A percentile compares a stretch with the other conserved stretches of the same genome.
Evolutionary conservation across 148 eudicot genomes (phyloP).

Genomic region (Gaultheria prostrata): DNA sequence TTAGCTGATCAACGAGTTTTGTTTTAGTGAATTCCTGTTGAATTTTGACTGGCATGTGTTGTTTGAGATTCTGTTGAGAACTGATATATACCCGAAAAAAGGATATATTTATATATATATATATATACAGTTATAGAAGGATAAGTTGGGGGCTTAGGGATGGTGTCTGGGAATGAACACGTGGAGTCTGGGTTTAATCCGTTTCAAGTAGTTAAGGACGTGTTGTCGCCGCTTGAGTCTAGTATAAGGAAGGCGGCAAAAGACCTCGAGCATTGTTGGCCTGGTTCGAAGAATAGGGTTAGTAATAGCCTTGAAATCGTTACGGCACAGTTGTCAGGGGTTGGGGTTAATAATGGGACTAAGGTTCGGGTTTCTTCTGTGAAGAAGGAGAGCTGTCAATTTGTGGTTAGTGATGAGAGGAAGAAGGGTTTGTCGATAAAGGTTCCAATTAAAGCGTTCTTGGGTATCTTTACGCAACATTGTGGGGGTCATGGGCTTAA

Average conservation of each 20-base stretch:
- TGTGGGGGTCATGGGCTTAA: conserved; percentile 34
- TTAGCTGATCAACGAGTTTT: conserved; percentile 4
- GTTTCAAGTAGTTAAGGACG: conserved; percentile 59
- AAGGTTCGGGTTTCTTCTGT: conserved; percentile 21
- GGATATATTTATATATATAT: not conserved
- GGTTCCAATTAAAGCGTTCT: conserved; percentile 53
- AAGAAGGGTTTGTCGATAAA: conserved; percentile 52
- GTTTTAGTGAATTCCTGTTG: not conserved
- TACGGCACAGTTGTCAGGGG: conserved; percentile 21
- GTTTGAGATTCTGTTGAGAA: not conserved
- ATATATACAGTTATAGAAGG: not conserved
- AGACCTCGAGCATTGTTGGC: conserved; percentile 75
- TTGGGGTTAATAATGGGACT: conserved; percentile 23
- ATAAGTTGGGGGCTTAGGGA: conserved; percentile 23
- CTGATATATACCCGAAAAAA: not conserved
- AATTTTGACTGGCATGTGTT: not conserved
- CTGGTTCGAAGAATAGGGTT: conserved; percentile 36
- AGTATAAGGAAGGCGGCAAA: conserved; percentile 68
- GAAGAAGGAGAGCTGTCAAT: conserved; percentile 33
- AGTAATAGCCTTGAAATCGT: conserved; percentile 26
- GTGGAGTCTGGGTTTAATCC: conserved; percentile 72
- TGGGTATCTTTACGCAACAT: conserved; percentile 44
- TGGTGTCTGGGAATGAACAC: conserved; percentile 68
- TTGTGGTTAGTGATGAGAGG: conserved; percentile 47
- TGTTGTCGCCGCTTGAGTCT: conserved; percentile 66